These are phyloP conservation scores for Breviolum minutum DNA, from an alignment of 73 alveolate species.

Conservation along the genomic window DNA sequence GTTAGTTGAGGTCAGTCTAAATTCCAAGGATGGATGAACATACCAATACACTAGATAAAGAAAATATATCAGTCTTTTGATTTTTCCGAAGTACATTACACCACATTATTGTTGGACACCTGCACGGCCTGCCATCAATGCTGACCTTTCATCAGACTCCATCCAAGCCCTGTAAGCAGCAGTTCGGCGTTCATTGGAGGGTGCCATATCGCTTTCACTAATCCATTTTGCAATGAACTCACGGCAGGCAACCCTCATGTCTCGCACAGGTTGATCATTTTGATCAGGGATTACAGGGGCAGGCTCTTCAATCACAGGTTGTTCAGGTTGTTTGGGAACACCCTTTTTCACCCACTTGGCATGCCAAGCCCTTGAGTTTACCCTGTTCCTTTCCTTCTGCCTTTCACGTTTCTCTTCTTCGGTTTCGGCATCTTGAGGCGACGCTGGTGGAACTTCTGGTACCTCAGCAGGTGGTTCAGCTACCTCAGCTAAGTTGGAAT, in stretches of 20 bases:
- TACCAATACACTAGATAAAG: background rate
- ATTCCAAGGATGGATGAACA: background rate
- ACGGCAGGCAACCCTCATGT: background rate
- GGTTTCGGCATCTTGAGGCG: background rate
- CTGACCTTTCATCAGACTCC: background rate
- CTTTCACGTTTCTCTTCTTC: background rate
- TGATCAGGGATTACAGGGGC: too few species aligned
- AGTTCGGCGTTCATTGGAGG: background rate
- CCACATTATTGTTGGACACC: background rate
- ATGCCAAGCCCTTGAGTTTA: background rate
- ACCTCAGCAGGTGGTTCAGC: too few species aligned
- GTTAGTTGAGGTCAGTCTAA: too few species aligned
- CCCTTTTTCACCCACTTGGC: background rate
- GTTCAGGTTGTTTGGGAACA: background rate
- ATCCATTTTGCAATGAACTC: background rate
- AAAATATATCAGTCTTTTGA: background rate
- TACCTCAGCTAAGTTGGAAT: too few species aligned
- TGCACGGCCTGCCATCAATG: background rate
- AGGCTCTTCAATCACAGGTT: background rate
- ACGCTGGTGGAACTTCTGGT: too few species aligned
- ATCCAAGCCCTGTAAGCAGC: background rate
- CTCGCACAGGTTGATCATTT: background rate
- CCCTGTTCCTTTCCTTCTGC: background rate
- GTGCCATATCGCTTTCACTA: background rate
- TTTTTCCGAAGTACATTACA: background rate